A percentile compares a stretch with the other conserved stretches of the same genome.
Evolutionary conservation across 257 asterid species (phyloP).

Genomic region (Scutellaria barbata): DNA sequence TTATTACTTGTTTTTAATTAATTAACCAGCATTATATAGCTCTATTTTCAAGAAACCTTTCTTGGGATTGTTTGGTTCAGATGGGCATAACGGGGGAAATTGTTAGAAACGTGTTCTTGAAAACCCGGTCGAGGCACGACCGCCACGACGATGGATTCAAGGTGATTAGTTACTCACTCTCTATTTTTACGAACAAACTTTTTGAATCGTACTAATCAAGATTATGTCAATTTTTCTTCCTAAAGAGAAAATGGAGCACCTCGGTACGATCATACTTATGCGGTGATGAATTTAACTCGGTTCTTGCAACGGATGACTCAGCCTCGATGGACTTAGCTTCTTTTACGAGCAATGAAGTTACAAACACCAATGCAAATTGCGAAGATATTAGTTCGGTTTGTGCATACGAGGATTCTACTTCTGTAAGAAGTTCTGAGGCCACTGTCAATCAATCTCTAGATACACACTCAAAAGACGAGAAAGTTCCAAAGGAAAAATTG

Average conservation of each 20-base stretch:
- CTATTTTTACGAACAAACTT: too few relatives aligned
- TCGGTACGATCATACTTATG: slow-evolving; percentile 61
- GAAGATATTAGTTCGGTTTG: slow-evolving; percentile 29
- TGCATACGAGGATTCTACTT: slow-evolving; percentile 40
- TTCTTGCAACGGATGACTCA: slow-evolving; percentile 46
- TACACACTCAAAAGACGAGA: slow-evolving; percentile 17
- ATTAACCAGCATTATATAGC: slow-evolving; percentile 30
- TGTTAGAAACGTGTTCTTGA: slow-evolving; percentile 55
- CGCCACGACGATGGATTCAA: not conserved
- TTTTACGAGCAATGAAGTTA: slow-evolving; percentile 35
- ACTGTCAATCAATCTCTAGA: slow-evolving; percentile 54
- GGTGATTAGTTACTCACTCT: too few relatives aligned
- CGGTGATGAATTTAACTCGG: slow-evolving; percentile 49
- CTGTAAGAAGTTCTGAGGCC: slow-evolving; percentile 51
- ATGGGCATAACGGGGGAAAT: slow-evolving; percentile 53
- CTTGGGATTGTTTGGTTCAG: slow-evolving; percentile 33
- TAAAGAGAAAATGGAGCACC: slow-evolving; percentile 49
- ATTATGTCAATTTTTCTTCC: too few relatives aligned
- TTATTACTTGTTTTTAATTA: not conserved
- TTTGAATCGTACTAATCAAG: too few relatives aligned
- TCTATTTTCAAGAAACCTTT: slow-evolving; percentile 17
- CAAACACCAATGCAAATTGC: slow-evolving; percentile 10
- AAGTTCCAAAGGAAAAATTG: slow-evolving; percentile 33
- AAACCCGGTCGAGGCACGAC: slow-evolving; percentile 38
- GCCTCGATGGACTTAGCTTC: slow-evolving; percentile 37